These are phyloP conservation scores for Chionographis japonica DNA, from an alignment of 106 monocot genomes.

Conservation along the genomic window DNA sequence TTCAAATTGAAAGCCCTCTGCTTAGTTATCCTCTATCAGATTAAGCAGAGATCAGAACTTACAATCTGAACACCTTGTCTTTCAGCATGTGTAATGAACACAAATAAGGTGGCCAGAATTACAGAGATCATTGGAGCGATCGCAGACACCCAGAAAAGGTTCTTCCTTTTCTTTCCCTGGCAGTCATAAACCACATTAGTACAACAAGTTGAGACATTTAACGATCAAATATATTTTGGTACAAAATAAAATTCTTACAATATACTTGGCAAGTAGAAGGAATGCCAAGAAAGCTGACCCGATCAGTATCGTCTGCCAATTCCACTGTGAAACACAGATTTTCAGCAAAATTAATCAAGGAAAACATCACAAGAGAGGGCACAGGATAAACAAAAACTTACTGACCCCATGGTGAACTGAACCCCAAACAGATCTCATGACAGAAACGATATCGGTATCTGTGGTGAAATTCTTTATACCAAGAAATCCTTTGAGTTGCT, in stretches of 20 bases:
- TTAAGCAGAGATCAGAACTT: constrained; percentile 12
- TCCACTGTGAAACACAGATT: constrained; percentile 49
- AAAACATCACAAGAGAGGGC: background rate
- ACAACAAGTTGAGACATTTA: background rate
- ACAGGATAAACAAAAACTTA: background rate
- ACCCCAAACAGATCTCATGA: constrained; percentile 54
- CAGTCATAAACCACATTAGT: background rate
- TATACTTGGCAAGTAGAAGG: constrained; percentile 56
- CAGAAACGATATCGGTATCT: constrained; percentile 54
- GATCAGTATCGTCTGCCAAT: constrained; percentile 72
- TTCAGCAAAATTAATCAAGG: background rate
- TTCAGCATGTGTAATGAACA: constrained; percentile 62
- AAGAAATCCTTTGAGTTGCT: constrained; percentile 73
- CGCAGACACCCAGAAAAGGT: constrained; percentile 75
- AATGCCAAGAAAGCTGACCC: constrained; percentile 46
- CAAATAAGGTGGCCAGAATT: constrained; percentile 59
- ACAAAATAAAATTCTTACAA: constrained; percentile 33
- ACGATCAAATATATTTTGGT: background rate
- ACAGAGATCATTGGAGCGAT: constrained; percentile 71
- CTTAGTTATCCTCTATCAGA: too few species aligned
- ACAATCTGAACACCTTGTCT: constrained; percentile 73
- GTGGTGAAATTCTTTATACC: constrained; percentile 59
- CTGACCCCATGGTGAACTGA: constrained; percentile 51
- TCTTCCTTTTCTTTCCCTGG: constrained; percentile 75
- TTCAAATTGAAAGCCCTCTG: too few species aligned